Base-by-base conservation (phyloP, 164 flowering plant genomes). In the Pachysandra terminalis region DNA sequence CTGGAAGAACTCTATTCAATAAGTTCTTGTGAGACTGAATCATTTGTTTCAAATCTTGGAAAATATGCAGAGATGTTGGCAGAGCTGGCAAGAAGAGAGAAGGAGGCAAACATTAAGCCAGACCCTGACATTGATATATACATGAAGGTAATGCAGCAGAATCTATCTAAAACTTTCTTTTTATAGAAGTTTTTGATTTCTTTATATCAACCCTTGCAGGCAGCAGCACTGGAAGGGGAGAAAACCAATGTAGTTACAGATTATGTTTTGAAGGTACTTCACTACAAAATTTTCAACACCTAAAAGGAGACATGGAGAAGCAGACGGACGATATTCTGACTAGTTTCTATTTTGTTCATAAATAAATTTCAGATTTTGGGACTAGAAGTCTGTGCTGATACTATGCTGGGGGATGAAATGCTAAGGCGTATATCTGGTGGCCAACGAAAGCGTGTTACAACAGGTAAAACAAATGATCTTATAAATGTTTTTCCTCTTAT, bases 81-180 rank as follows among this genome's bases (percentile, higher is more conserved):
- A 60, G 85, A 84, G 59, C 53, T 84, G 35, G 66, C 76, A 28
- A 82, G 86, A 55, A 79, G 85, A 71, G 87, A 84, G 67, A 80
- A 80, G 55, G 79, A 57, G 9, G 85, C 84, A 24, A 82, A 81
- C 65, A 81, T 82, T 58, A 84, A 79, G 71, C 85, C 87, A 16
- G 86, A 84, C 66, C 80, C 84, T 22, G 84, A 84, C 63, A 54
- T 82, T 32, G 87, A 84, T 71, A 48, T 82, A 54, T 82, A 25
- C 75, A 84, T 82, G 85, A 84, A 84, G 84, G 87, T 82, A 51
- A 60, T 45, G 26, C 24, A 22, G 53, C 19, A 41, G 19, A 26
- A 4, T 22, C 26, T 8, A 5, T 61, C 1, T 17, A 4, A 57
- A n/a, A 22, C 58, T 10, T 56, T 22, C 25, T 56, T 56, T n/a